A percentile compares a stretch with the other conserved stretches of the same genome.
phyloP scores from a whole-genome alignment of 768 basidiomycete genomes.

The Calocybe indica region DNA sequence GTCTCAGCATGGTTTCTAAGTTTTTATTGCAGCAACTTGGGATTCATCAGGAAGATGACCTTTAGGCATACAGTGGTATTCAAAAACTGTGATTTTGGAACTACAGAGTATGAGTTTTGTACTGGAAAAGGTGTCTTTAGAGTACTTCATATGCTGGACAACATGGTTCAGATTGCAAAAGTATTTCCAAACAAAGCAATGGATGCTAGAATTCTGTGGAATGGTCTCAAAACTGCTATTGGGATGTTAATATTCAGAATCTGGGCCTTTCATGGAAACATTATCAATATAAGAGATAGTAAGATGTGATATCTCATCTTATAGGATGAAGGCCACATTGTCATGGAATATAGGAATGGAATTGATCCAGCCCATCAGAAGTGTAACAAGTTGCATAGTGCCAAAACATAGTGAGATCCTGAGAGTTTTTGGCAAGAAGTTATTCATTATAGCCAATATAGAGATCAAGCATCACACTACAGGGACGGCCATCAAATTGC shows the following conservation, averaged over 20 bases:
- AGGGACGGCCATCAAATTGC: constrained; percentile 15
- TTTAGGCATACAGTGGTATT: constrained; percentile 28
- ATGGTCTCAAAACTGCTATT: constrained; percentile 9
- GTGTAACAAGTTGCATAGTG: constrained; percentile 18
- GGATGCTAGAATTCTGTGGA: constrained; percentile 19
- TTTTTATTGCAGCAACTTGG: constrained; percentile 16
- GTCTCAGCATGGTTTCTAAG: constrained; percentile 11
- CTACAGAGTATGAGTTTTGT: constrained; percentile 13
- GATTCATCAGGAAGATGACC: constrained; percentile 19
- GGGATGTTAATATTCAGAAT: neutral
- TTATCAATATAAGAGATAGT: constrained; percentile 10
- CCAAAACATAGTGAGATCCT: constrained; percentile 31
- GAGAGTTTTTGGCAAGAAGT: constrained; percentile 12
- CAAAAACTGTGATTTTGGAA: constrained; percentile 18
- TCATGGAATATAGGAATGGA: constrained; percentile 24
- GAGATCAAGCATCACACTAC: constrained; percentile 24
- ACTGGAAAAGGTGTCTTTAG: constrained; percentile 22
- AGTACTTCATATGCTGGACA: constrained; percentile 21
- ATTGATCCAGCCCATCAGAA: constrained; percentile 32
- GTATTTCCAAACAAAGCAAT: constrained; percentile 32
- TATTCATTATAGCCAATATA: constrained; percentile 28
- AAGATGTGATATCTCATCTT: constrained; percentile 19
- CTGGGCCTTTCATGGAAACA: constrained; percentile 4
- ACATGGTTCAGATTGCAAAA: constrained; percentile 25
- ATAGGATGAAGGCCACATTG: constrained; percentile 23